phyloP scores from a whole-genome alignment of 2,329 filamentous ascomycete species.

The Decorospora gaudefroyi region DNA sequence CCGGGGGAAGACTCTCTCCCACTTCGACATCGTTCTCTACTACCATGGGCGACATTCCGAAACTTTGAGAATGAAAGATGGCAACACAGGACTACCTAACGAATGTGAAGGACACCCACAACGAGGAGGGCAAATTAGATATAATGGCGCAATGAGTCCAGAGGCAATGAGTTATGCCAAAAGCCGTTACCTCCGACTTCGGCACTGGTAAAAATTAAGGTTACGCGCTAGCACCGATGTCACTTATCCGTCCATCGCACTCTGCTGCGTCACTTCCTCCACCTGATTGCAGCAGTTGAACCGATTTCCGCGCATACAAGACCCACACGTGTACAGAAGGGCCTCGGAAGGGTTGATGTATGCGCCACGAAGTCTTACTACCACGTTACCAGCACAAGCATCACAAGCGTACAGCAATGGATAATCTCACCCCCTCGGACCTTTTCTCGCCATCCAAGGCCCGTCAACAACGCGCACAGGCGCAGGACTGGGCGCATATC shows the following conservation, averaged over 20 bases:
- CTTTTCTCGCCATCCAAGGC: slow-evolving; percentile 66
- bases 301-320: slow-evolving; percentile 1
- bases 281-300: slow-evolving; percentile 7
- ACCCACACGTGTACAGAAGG: slow-evolving; percentile 8
- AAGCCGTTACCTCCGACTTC: slow-evolving; percentile 39
- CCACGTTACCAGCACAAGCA: slow-evolving; percentile 3
- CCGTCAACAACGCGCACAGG: slow-evolving; percentile 76
- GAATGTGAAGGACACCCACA: slow-evolving; percentile 4
- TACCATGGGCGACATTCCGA: slow-evolving; percentile 33
- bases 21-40: slow-evolving; percentile 45
- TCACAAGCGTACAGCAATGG: slow-evolving; percentile 28
- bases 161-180: slow-evolving; percentile 15
- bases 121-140: slow-evolving; percentile 8
- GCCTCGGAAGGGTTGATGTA: slow-evolving; percentile 1
- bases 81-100: slow-evolving; percentile 8
- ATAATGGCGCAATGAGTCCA: slow-evolving; percentile 18
- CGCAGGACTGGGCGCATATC: slow-evolving; percentile 89
- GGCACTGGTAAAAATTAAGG: slow-evolving; percentile 37
- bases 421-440: slow-evolving; percentile 48
- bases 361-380: slow-evolving; percentile 3
- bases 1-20: slow-evolving; percentile 47
- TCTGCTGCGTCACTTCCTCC: slow-evolving; percentile 9
- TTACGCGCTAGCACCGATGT: slow-evolving; percentile 42
- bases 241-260: slow-evolving; percentile 16
- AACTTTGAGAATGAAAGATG: slow-evolving; percentile 6